Conservation (phyloP, 768 basidiomycete species). For the Tephrocybe rancida region DNA sequence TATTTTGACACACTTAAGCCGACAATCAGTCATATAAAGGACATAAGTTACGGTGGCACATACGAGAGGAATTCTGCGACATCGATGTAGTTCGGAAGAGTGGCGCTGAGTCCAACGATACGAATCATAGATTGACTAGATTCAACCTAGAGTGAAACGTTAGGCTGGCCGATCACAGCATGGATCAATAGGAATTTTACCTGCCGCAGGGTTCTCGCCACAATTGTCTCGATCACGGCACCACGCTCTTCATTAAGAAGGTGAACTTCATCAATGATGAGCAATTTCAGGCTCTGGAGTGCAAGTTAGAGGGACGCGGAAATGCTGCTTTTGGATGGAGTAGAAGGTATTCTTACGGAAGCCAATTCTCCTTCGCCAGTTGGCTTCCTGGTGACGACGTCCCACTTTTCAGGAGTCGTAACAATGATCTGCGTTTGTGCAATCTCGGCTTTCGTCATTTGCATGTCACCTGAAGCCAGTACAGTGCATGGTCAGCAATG, state of each 20-base stretch:
- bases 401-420: slow-evolving; percentile 99
- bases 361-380: slow-evolving; percentile 97
- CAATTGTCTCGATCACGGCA: slow-evolving; percentile 97
- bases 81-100: slow-evolving; percentile 95
- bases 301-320: background rate
- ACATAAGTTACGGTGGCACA: slow-evolving; percentile 11
- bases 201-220: slow-evolving; percentile 92
- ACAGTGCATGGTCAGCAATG: slow-evolving; percentile 18
- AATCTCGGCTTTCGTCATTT: slow-evolving; percentile 91
- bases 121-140: slow-evolving; percentile 95
- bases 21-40: background rate
- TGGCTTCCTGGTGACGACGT: slow-evolving; percentile 96
- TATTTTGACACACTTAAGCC: slow-evolving; percentile 77
- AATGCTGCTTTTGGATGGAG: background rate
- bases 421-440: slow-evolving; percentile 96
- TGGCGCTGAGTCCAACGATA: slow-evolving; percentile 95
- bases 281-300: slow-evolving; percentile 82
- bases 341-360: slow-evolving; percentile 55
- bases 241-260: slow-evolving; percentile 97
- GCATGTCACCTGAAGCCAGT: slow-evolving; percentile 78
- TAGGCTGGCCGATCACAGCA: background rate
- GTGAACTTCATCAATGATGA: slow-evolving; percentile 98
- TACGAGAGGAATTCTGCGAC: slow-evolving; percentile 94
- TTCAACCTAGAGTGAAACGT: slow-evolving; percentile 67
- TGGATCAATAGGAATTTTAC: slow-evolving; percentile 33